These are phyloP conservation scores for Xerocomus nothofagi DNA, from an alignment of 1,284 basidiomycete genomes.

Conservation along the genomic window DNA sequence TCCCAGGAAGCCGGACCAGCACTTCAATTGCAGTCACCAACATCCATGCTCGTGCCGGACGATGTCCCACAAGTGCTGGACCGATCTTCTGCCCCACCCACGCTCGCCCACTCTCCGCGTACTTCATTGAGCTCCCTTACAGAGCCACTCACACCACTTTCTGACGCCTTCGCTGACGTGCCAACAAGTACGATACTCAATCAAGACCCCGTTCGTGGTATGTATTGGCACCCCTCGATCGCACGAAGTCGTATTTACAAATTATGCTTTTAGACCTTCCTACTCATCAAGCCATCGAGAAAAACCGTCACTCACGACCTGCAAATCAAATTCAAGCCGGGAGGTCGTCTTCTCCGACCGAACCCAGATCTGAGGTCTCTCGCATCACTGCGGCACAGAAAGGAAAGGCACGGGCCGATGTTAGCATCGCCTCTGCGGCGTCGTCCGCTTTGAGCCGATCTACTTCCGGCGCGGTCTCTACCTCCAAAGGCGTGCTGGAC, in stretches of 20 bases:
- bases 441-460: conserved; percentile 20
- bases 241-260: conserved; percentile 8
- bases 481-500: conserved; percentile 13
- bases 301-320: background rate
- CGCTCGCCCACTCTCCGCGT: conserved; percentile 36
- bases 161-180: conserved; percentile 20
- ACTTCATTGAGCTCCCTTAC: conserved; percentile 39
- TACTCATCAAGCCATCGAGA: conserved; percentile 1
- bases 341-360: background rate
- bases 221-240: background rate
- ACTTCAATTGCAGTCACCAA: conserved; percentile 1
- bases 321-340: background rate
- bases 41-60: background rate
- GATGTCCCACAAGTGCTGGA: conserved; percentile 6
- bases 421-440: background rate
- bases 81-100: conserved; percentile 21
- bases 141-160: conserved; percentile 34
- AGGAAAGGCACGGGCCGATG: conserved; percentile 20
- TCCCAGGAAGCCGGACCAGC: conserved; percentile 15
- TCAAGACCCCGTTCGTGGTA: conserved; percentile 15
- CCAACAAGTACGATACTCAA: background rate
- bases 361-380: background rate
- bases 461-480: conserved; percentile 1
- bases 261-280: conserved; percentile 8
- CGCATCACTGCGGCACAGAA: conserved; percentile 14